Percentiles rank a stretch among this genome's conserved stretches.
phyloP scores from a whole-genome alignment of 208 protist species.

The Leishmania guyanensis region DNA sequence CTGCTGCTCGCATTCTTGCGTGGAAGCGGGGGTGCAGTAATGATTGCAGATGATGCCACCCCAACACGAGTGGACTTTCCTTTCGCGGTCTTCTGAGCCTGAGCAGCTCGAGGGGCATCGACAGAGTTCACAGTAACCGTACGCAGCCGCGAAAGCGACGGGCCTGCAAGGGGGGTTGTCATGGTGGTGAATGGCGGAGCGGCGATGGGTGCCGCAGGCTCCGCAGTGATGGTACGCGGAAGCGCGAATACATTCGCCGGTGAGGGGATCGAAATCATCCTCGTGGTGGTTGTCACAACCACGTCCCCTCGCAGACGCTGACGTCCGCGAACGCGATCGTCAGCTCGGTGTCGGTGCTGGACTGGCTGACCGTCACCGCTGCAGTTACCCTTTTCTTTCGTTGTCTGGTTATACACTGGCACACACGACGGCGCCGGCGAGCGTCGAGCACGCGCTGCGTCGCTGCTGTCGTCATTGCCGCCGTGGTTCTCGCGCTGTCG shows the following conservation, averaged over 20 bases:
- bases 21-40: not conserved
- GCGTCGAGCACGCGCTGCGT: not conserved
- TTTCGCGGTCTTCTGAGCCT: not conserved
- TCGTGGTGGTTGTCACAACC: not conserved
- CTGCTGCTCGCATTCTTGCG: not conserved
- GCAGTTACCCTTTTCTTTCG: not conserved
- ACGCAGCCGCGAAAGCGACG: constrained; percentile 1
- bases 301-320: not conserved
- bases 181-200: not conserved
- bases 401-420: not conserved
- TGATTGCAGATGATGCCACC: not conserved
- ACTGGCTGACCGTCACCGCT: not conserved
- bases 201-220: not conserved
- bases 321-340: not conserved
- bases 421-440: constrained; percentile 1
- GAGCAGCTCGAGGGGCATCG: not conserved
- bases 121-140: not conserved
- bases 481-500: not conserved
- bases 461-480: not conserved
- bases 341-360: not conserved
- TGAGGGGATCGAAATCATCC: not conserved
- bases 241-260: constrained; percentile 13
- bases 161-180: not conserved
- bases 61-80: not conserved
- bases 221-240: constrained; percentile 6